These are phyloP conservation scores for Gossypium ekmanianum DNA, from an alignment of 345 rosid species.

Conservation along the genomic window DNA sequence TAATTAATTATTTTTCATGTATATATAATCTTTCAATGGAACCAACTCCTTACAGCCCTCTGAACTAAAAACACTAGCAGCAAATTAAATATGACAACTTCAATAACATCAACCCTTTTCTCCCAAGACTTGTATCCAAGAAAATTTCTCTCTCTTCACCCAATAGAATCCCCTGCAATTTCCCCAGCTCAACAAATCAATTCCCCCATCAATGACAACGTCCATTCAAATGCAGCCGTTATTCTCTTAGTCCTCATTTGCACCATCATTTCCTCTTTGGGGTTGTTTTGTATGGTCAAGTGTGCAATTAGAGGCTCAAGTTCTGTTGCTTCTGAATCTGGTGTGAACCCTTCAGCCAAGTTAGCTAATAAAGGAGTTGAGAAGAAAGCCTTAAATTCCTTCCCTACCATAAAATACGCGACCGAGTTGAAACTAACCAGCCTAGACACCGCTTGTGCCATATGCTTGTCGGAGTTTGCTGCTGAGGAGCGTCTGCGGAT, in stretches of 20 bases:
- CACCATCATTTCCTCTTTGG: conserved; percentile 43
- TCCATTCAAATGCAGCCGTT: conserved; percentile 40
- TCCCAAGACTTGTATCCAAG: conserved; percentile 31
- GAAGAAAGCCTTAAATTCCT: conserved; percentile 40
- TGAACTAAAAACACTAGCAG: neutral
- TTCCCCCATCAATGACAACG: conserved; percentile 18
- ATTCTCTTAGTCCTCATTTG: conserved; percentile 49
- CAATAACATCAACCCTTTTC: conserved; percentile 26
- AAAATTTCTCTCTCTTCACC: conserved; percentile 35
- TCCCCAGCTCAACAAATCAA: conserved; percentile 25
- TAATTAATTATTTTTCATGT: neutral
- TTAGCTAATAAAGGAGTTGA: conserved; percentile 38
- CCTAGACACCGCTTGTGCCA: conserved; percentile 23
- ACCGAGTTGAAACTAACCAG: conserved; percentile 36
- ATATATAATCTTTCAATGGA: neutral
- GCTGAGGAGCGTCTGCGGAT: conserved; percentile 41
- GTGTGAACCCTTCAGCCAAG: conserved; percentile 12
- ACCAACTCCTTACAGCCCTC: neutral
- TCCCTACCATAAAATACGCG: conserved; percentile 43
- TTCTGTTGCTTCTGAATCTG: conserved; percentile 29
- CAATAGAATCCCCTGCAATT: conserved; percentile 12
- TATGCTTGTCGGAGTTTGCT: conserved; percentile 45
- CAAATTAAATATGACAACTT: neutral
- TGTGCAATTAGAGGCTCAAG: conserved; percentile 36
- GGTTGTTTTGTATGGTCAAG: conserved; percentile 44